Evolutionary conservation across 2,329 filamentous ascomycete species (phyloP).

Genomic region (Mycosphaerella sp.): DNA sequence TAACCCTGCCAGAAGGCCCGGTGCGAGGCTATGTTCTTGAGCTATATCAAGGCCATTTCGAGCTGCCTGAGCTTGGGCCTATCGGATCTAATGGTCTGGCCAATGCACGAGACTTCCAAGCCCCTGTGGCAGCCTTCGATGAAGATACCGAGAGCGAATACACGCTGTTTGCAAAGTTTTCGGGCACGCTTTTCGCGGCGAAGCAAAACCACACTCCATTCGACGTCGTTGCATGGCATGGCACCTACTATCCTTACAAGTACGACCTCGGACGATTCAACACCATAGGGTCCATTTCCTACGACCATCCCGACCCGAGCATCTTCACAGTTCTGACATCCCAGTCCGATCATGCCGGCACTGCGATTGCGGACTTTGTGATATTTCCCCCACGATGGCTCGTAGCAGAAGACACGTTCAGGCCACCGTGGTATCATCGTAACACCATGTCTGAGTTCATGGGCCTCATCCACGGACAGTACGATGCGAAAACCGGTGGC

Average conservation of each 20-base stretch:
- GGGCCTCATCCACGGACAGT: constrained; percentile 54
- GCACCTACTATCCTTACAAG: constrained; percentile 59
- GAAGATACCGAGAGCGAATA: constrained; percentile 51
- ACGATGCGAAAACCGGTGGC: constrained; percentile 53
- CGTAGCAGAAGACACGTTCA: constrained; percentile 63
- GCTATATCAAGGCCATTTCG: constrained; percentile 58
- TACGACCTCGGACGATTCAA: constrained; percentile 55
- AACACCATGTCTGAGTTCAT: constrained; percentile 64
- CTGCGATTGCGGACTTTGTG: constrained; percentile 62
- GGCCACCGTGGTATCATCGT: constrained; percentile 66
- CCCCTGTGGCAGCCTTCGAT: constrained; percentile 54
- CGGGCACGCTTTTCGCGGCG: constrained; percentile 54
- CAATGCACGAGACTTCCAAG: constrained; percentile 59
- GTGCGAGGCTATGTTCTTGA: constrained; percentile 62
- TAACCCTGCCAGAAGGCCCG: constrained; percentile 55
- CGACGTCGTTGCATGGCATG: constrained; percentile 67
- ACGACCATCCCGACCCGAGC: constrained; percentile 61
- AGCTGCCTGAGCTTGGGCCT: constrained; percentile 61
- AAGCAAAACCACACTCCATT: constrained; percentile 62
- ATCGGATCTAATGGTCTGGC: constrained; percentile 62
- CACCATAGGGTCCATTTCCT: constrained; percentile 51
- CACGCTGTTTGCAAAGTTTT: constrained; percentile 57
- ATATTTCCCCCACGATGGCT: constrained; percentile 69
- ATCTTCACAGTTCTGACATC: constrained; percentile 63
- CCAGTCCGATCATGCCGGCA: constrained; percentile 50